Evolutionary conservation across 2,329 filamentous ascomycete genomes (phyloP).

Genomic region (Ophioceras dolichostomum): DNA sequence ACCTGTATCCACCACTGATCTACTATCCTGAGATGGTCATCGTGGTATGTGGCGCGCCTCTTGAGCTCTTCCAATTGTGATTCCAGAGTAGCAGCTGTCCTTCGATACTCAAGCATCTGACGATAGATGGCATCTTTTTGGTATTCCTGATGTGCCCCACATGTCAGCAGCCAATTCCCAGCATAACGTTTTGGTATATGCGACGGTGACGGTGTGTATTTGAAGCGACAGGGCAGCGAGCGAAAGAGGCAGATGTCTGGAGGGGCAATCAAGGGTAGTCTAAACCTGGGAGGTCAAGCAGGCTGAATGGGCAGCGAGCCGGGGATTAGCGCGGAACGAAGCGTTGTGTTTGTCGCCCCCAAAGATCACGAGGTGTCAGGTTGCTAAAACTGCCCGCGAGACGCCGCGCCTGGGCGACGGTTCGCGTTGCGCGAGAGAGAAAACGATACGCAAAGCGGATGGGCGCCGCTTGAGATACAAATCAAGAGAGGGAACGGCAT

Average conservation of each 20-base stretch:
- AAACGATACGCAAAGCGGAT: too few relatives aligned
- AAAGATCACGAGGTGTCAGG: too few relatives aligned
- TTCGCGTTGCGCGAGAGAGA: too few relatives aligned
- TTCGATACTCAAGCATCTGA: constrained; percentile 96
- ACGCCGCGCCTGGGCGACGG: too few relatives aligned
- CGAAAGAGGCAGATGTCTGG: too few relatives aligned
- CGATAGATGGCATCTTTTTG: constrained; percentile 95
- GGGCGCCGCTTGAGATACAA: too few relatives aligned
- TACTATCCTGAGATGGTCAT: constrained; percentile 82
- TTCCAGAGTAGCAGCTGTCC: constrained; percentile 75
- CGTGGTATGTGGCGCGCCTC: constrained; percentile 68
- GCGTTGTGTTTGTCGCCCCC: too few relatives aligned
- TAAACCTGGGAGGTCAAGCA: constrained; percentile 20
- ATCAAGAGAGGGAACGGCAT: too few relatives aligned
- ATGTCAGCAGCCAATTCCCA: constrained; percentile 20
- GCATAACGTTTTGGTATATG: constrained; percentile 9
- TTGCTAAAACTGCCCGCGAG: too few relatives aligned
- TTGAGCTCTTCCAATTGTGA: constrained; percentile 68
- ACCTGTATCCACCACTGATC: constrained; percentile 95
- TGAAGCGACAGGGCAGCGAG: too few relatives aligned
- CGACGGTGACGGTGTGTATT: too few relatives aligned
- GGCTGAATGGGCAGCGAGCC: constrained; percentile 30
- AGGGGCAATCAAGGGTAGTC: constrained; percentile 10
- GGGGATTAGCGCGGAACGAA: constrained; percentile 30
- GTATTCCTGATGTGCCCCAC: constrained; percentile 50